Base-by-base conservation (phyloP, 2,329 filamentous ascomycete genomes). In the Mariannaea sp. region DNA sequence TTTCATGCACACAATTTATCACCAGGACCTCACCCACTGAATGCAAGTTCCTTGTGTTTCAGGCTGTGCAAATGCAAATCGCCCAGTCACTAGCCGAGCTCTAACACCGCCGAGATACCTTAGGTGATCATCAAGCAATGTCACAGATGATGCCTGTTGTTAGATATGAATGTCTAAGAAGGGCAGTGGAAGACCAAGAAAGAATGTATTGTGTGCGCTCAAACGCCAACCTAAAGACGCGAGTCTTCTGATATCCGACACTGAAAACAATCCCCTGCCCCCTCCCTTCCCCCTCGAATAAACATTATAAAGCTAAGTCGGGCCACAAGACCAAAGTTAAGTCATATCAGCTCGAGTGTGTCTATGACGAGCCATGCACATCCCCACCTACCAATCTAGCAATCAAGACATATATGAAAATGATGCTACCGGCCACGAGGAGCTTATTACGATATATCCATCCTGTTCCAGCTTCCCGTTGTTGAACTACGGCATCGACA, bases 371-470 rank as follows among this genome's bases (percentile, higher is more conserved):
- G 17, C 22, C 39, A 50, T 33, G 59, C 9, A 61, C 71, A 19
- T 74, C 73, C 5, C 75, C 76, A 33, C 85, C 85, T 27, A 96
- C 72, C 12, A 96, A 71, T 62, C 93, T 81, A 26, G 90, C 88
- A 51, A 95, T 79, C 43, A 96, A 73, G 9, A 96, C 92, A 72
- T 97, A 97, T 13, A 87, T 73, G 67, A 97, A 89, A 22, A 97
- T 78, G 14, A 85, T 73, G 0, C 80, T 85, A 7, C 89, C 83
- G 1, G 85, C 80, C 40, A 96, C 76, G 65, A 88, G 80, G 58
- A 92, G 78, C 75, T 91, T 94, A 75, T 97, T 90, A 57, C 85
- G 82, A 61, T 85, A 81, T 58, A 95, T 71, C 90, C 91, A 97
- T 53, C 90, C 84, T 63, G 91, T 86, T 0, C 91, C 90, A 2